Evolutionary conservation across 345 rosid species (phyloP), one percentile per base, ranked within the genome.

Genomic region (Eucalyptus marginata): DNA sequence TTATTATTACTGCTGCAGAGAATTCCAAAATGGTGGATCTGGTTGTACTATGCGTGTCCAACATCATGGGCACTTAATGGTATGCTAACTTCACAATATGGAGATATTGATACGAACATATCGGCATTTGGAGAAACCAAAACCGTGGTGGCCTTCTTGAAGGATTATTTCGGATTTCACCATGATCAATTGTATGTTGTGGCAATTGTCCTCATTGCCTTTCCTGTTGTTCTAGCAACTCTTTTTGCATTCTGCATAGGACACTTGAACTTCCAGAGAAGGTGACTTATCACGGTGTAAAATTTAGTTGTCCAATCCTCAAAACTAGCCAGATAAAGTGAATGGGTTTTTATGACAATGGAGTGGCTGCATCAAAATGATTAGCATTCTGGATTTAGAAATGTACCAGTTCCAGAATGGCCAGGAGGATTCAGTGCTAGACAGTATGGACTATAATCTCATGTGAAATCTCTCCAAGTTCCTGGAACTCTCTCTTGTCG

Each of bases 21-120:
- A 85, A 93, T 97, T 33, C 98, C 99, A 10, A 92, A 91, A 47
- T 96, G 97, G 97, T 96, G 99, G 99, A 88, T 95, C 10, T 97
- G 98, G 98, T 43, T 94, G 62, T 96, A 95, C 88, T 96, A 95
- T 88, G 7, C 92, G 43, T 86, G 89, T 33, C 99, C 99, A 3
- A 94, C 98, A 9, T 95, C 98, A 15, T 97, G 99, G 99, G 89
- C 92, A 3, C 89, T 97, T 52, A 95, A 96, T 40, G 90, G 92
- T n/a, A 76, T 95, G 92, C 89, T 97, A 33, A 91, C 93, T 79
- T 95, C 99, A 46, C 99, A 97, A 36, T 97, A 93, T 86, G 99
- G 99, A 12, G 98, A 96, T 90, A 86, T 91, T 9, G 86, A 93
- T 33, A 88, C 89, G 87, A 40, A 92, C 47, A 92, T 96, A 59